Conservation (phyloP, 2,329 filamentous ascomycete genomes). For the Xylariales sp. region DNA sequence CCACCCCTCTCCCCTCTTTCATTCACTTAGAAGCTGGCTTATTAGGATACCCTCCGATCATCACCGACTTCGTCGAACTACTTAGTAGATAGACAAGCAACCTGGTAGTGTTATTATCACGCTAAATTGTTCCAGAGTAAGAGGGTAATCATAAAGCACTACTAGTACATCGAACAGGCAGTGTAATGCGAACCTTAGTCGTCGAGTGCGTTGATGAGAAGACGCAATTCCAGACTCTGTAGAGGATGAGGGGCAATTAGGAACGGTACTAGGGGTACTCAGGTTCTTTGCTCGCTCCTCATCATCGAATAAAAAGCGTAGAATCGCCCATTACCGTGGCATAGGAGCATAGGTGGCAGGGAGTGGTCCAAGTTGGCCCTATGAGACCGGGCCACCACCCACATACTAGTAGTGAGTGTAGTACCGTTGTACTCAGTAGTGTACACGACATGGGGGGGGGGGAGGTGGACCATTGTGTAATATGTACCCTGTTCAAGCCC, state of each 20-base stretch:
- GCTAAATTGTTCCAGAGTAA: conserved; percentile 17
- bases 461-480: conserved; percentile 42
- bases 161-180: conserved; percentile 3
- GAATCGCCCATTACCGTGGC: conserved; percentile 45
- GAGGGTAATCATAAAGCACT: conserved; percentile 19
- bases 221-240: conserved; percentile 45
- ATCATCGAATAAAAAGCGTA: conserved; percentile 48
- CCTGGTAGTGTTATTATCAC: conserved; percentile 34
- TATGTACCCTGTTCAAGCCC: conserved; percentile 44
- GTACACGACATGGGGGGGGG: conserved; percentile 40
- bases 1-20: conserved; percentile 42
- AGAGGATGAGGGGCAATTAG: conserved; percentile 45
- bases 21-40: conserved; percentile 5
- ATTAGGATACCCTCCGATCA: conserved; percentile 40
- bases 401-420: conserved; percentile 35
- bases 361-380: conserved; percentile 49
- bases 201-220: conserved; percentile 43
- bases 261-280: conserved; percentile 42
- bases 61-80: conserved; percentile 42
- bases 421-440: conserved; percentile 2
- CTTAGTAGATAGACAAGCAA: conserved; percentile 31
- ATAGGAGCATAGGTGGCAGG: conserved; percentile 47
- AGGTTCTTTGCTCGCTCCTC: conserved; percentile 46
- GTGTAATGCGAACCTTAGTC: conserved; percentile 42
- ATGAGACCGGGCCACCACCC: conserved; percentile 49